phyloP scores from a whole-genome alignment of 345 rosid species.

The Populus alba region DNA sequence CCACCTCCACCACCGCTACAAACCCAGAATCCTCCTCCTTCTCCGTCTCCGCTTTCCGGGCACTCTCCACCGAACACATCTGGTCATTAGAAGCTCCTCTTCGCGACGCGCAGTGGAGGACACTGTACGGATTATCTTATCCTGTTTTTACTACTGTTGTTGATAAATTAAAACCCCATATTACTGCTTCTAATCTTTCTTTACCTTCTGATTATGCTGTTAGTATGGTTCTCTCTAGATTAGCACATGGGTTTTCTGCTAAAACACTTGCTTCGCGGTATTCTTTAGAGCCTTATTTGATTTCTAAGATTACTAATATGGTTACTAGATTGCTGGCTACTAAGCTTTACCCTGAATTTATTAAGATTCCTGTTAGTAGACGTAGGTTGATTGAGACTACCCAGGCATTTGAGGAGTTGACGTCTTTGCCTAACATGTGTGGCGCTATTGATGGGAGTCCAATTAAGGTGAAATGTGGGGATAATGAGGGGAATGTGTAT shows the following conservation, averaged over 20 bases:
- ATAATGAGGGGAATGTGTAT: slow-evolving; percentile 41
- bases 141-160: slow-evolving; percentile 91
- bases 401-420: slow-evolving; percentile 81
- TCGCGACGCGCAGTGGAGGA: slow-evolving; percentile 91
- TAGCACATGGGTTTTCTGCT: slow-evolving; percentile 75
- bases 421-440: slow-evolving; percentile 86
- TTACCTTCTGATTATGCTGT: slow-evolving; percentile 95
- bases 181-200: slow-evolving; percentile 84
- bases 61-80: slow-evolving; percentile 86
- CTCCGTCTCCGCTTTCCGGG: slow-evolving; percentile 83
- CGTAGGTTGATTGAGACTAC: slow-evolving; percentile 84
- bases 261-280: slow-evolving; percentile 67
- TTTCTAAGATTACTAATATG: slow-evolving; percentile 95
- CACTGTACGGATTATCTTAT: slow-evolving; percentile 80
- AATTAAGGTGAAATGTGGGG: slow-evolving; percentile 43
- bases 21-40: slow-evolving; percentile 44
- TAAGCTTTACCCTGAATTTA: slow-evolving; percentile 84
- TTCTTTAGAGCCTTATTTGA: slow-evolving; percentile 79
- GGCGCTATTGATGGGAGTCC: slow-evolving; percentile 90
- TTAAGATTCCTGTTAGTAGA: slow-evolving; percentile 81
- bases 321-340: slow-evolving; percentile 86
- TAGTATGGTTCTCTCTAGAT: slow-evolving; percentile 89
- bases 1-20: slow-evolving; percentile 24
- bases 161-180: slow-evolving; percentile 81
- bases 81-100: slow-evolving; percentile 75